These are phyloP conservation scores for Lentinula novae-zelandiae DNA, from an alignment of 1,284 basidiomycete species.

Conservation along the genomic window DNA sequence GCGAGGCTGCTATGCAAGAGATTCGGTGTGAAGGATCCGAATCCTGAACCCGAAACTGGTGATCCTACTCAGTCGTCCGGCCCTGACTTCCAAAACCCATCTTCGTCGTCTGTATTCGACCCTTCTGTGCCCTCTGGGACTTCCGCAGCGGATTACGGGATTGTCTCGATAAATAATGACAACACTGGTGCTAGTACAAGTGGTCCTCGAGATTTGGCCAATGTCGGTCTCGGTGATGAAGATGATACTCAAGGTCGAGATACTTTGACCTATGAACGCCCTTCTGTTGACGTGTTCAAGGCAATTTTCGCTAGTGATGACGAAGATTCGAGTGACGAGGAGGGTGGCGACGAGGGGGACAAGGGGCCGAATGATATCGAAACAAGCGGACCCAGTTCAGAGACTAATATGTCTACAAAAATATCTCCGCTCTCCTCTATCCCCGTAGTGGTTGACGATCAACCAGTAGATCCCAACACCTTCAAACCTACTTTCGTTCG, in stretches of 20 bases:
- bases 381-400: background rate
- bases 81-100: background rate
- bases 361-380: background rate
- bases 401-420: too few relatives aligned
- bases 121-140: background rate
- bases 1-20: constrained; percentile 85
- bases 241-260: constrained; percentile 86
- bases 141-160: background rate
- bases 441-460: constrained; percentile 11
- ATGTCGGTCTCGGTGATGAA: constrained; percentile 78
- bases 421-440: background rate
- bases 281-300: constrained; percentile 91
- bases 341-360: constrained; percentile 52
- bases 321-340: constrained; percentile 72
- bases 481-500: constrained; percentile 85
- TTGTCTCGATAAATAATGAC: background rate
- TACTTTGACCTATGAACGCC: constrained; percentile 83
- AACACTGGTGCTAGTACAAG: constrained; percentile 12
- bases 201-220: constrained; percentile 56
- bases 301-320: constrained; percentile 92
- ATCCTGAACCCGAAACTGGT: constrained; percentile 30
- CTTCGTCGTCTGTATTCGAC: background rate
- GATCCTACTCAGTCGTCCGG: background rate
- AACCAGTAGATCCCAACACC: constrained; percentile 51
- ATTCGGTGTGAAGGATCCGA: constrained; percentile 89